phyloP scores from a whole-genome alignment of 2,329 filamentous ascomycete species.

The Camillea tinctor region DNA sequence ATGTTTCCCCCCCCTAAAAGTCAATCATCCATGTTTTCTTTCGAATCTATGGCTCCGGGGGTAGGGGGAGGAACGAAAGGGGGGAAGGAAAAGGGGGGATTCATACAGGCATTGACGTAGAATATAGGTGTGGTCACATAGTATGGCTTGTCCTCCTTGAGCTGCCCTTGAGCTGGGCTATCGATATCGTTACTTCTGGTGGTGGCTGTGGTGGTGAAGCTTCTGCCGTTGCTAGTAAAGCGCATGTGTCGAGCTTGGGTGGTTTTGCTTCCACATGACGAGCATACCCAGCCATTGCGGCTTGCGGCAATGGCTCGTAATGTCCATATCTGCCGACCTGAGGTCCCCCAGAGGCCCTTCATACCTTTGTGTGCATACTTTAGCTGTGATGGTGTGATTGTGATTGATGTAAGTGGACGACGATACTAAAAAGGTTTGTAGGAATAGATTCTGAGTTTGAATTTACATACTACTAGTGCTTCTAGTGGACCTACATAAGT shows the following conservation, averaged over 20 bases:
- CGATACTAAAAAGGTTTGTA: too few species aligned
- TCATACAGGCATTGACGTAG: slow-evolving; percentile 90
- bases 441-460: too few species aligned
- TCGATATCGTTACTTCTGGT: slow-evolving; percentile 21
- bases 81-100: too few species aligned
- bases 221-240: slow-evolving; percentile 20
- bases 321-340: slow-evolving; percentile 16
- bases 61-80: too few species aligned
- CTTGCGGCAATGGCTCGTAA: slow-evolving; percentile 8
- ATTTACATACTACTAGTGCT: too few species aligned
- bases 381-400: background rate
- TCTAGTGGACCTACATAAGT: too few species aligned
- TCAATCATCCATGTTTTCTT: too few species aligned
- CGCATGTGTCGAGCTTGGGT: slow-evolving; percentile 17
- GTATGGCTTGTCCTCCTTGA: slow-evolving; percentile 66
- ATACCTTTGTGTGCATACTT: slow-evolving; percentile 13
- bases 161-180: slow-evolving; percentile 4
- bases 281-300: slow-evolving; percentile 26
- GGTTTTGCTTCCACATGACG: slow-evolving; percentile 23
- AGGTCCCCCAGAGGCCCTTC: slow-evolving; percentile 17
- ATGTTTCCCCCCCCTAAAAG: slow-evolving; percentile 19
- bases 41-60: background rate
- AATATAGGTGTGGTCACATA: slow-evolving; percentile 98
- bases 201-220: background rate
- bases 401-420: too few species aligned